phyloP scores from a whole-genome alignment of 2,329 filamentous ascomycete genomes.

The Hypoxylon sp. region DNA sequence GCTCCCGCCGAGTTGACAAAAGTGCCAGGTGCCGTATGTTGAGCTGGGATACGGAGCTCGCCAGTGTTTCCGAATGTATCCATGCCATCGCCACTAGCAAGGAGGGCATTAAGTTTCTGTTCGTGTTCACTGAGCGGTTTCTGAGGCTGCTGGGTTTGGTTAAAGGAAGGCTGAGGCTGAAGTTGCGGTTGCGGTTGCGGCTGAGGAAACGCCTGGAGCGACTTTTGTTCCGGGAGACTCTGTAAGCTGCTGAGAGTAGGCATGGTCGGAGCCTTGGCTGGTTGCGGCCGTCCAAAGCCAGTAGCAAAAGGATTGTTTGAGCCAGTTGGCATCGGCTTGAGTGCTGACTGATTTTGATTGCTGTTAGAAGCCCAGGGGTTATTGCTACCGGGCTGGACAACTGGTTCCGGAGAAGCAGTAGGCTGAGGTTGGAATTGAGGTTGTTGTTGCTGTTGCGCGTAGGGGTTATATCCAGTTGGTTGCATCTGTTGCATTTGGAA shows the following conservation, averaged over 20 bases:
- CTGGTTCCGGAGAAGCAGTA: conserved; percentile 66
- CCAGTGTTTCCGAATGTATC: conserved; percentile 99
- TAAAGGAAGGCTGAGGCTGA: conserved; percentile 58
- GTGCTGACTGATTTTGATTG: conserved; percentile 68
- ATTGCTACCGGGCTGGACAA: conserved; percentile 83
- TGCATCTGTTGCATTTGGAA: conserved; percentile 66
- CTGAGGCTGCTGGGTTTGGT: conserved; percentile 62
- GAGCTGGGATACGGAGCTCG: conserved; percentile 91
- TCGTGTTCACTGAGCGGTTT: conserved; percentile 72
- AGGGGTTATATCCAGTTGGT: conserved; percentile 67
- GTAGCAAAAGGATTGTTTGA: conserved; percentile 98
- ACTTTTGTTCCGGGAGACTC: conserved; percentile 82
- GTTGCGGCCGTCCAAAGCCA: conserved; percentile 73
- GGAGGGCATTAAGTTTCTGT: conserved; percentile 85
- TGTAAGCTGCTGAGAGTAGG: conserved; percentile 75
- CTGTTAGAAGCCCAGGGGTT: conserved; percentile 87
- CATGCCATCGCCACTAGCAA: conserved; percentile 89
- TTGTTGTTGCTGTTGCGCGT: conserved; percentile 64
- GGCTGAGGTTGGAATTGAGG: conserved; percentile 60
- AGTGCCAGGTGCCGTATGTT: conserved; percentile 94
- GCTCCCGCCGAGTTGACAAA: conserved; percentile 96
- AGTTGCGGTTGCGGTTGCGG: conserved; percentile 50
- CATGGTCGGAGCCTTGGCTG: conserved; percentile 68
- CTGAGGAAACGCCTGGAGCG: conserved; percentile 64
- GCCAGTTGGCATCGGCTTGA: conserved; percentile 88